Conservation (phyloP, 2,329 filamentous ascomycete species). For the Botrytis hyacinthi region DNA sequence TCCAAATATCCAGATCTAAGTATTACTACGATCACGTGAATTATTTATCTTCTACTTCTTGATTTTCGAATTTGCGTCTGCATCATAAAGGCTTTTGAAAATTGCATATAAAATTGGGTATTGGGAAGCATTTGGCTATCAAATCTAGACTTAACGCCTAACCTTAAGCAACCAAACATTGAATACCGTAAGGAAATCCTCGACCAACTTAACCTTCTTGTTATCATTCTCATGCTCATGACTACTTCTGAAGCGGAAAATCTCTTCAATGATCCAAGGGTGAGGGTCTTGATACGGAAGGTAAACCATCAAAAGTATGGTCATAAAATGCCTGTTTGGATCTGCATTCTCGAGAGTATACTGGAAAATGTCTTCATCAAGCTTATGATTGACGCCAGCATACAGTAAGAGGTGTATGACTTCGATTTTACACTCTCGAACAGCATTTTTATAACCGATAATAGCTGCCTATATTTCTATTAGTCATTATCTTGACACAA, state of each 20-base stretch:
- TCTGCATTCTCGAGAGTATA: conserved; percentile 10
- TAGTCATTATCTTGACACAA: not conserved
- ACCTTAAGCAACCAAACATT: not conserved
- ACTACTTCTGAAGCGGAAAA: not conserved
- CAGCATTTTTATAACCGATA: conserved; percentile 30
- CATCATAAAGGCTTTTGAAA: not conserved
- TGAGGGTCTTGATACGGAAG: not conserved
- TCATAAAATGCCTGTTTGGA: not conserved
- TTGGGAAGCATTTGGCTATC: not conserved
- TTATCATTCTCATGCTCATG: conserved; percentile 7
- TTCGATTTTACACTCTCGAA: conserved; percentile 26
- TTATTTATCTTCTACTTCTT: not conserved
- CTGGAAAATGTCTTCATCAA: conserved; percentile 23
- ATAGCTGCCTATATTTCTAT: conserved; percentile 28
- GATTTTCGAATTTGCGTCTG: not conserved
- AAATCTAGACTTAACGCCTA: not conserved
- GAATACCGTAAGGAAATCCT: not conserved
- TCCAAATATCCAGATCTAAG: conserved; percentile 8
- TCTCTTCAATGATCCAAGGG: not conserved
- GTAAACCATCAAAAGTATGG: not conserved
- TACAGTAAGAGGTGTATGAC: conserved; percentile 29
- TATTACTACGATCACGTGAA: not conserved
- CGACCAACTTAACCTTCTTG: not conserved
- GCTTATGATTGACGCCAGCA: conserved; percentile 24
- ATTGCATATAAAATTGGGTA: not conserved